phyloP scores from a whole-genome alignment of 768 basidiomycete species.

The Agaricus blazei region DNA sequence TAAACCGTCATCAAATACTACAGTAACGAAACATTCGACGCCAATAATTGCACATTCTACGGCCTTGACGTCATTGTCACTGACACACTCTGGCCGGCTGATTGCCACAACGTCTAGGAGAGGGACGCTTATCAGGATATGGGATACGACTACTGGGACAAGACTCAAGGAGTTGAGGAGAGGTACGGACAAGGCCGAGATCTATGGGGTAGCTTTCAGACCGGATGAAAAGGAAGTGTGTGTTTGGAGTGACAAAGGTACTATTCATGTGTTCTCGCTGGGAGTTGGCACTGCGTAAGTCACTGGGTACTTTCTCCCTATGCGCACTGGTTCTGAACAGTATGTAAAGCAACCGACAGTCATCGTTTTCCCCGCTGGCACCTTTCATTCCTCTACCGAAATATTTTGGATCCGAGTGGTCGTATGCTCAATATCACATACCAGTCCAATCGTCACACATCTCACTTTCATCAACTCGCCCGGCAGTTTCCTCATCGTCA shows the following conservation, averaged over 20 bases:
- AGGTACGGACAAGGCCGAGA: slow-evolving; percentile 86
- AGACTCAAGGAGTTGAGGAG: slow-evolving; percentile 76
- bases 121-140: slow-evolving; percentile 85
- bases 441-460: slow-evolving; percentile 82
- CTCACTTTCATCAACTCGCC: slow-evolving; percentile 55
- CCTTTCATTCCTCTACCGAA: slow-evolving; percentile 81
- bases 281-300: slow-evolving; percentile 62
- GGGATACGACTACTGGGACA: slow-evolving; percentile 72
- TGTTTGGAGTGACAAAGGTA: slow-evolving; percentile 95
- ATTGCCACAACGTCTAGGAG: slow-evolving; percentile 80
- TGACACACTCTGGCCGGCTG: slow-evolving; percentile 71
- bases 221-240: slow-evolving; percentile 83
- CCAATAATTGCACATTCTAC: slow-evolving; percentile 84
- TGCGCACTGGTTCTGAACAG: slow-evolving; percentile 2
- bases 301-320: neutral
- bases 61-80: slow-evolving; percentile 71
- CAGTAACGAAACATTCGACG: slow-evolving; percentile 48
- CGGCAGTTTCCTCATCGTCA: slow-evolving; percentile 21
- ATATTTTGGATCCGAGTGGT: slow-evolving; percentile 96
- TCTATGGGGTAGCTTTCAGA: slow-evolving; percentile 86
- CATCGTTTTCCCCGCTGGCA: slow-evolving; percentile 72
- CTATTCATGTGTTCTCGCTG: slow-evolving; percentile 84
- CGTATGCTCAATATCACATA: slow-evolving; percentile 88
- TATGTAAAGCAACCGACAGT: slow-evolving; percentile 69
- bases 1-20: slow-evolving; percentile 28